Evolutionary conservation across 1,284 basidiomycete species (phyloP).

Genomic region (Puccinia novopanici): DNA sequence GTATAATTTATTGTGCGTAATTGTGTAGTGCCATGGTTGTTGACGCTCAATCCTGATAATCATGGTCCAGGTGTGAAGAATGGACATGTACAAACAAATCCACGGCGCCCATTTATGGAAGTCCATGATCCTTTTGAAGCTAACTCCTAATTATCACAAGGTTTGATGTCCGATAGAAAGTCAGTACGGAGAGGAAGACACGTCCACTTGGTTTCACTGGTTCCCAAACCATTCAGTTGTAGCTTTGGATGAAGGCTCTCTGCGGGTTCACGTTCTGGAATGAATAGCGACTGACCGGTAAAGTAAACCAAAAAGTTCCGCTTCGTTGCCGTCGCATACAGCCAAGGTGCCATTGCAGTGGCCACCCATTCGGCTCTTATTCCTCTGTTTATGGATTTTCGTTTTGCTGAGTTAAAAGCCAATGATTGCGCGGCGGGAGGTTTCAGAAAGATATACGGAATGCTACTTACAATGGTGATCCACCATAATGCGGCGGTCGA

Average conservation of each 20-base stretch:
- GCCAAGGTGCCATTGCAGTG: constrained; percentile 42
- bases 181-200: not conserved
- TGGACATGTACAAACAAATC: constrained; percentile 44
- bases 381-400: constrained; percentile 2
- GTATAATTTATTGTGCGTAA: constrained; percentile 20
- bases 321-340: constrained; percentile 29
- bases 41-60: constrained; percentile 29
- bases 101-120: constrained; percentile 50
- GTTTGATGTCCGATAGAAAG: not conserved
- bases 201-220: no score
- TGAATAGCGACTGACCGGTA: constrained; percentile 14
- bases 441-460: not conserved
- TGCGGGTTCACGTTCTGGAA: not conserved
- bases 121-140: constrained; percentile 29
- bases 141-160: constrained; percentile 14
- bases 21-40: constrained; percentile 39
- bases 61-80: constrained; percentile 43
- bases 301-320: constrained; percentile 32
- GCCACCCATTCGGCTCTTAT: constrained; percentile 43
- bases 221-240: no score
- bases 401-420: not conserved
- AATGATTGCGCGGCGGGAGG: not conserved
- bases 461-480: constrained; percentile 37
- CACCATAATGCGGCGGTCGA: constrained; percentile 21
- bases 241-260: no score